A percentile compares a stretch with the other conserved stretches of the same genome.
Evolutionary conservation across 768 basidiomycete species (phyloP).

Genomic region (Pholiota conissans): DNA sequence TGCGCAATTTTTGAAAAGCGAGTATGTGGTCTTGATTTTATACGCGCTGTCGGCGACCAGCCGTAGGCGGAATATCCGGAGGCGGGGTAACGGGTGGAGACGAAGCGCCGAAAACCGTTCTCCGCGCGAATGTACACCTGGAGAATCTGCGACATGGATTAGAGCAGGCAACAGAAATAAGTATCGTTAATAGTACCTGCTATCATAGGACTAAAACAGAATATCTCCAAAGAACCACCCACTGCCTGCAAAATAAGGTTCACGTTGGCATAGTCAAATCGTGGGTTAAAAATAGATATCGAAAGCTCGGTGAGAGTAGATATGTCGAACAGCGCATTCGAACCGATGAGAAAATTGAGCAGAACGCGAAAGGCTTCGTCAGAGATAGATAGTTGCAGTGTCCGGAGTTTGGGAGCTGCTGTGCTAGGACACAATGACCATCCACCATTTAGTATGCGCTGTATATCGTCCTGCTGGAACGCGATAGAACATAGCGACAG

Average conservation of each 20-base stretch:
- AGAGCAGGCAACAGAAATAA: background rate
- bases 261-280: background rate
- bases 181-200: background rate
- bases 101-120: background rate
- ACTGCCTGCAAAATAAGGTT: background rate
- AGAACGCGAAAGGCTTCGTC: background rate
- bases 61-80: background rate
- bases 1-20: background rate
- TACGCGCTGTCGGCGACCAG: background rate
- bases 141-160: background rate
- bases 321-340: background rate
- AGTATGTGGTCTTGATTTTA: background rate
- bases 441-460: background rate
- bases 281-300: constrained; percentile 5
- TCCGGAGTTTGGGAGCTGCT: background rate
- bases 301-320: background rate
- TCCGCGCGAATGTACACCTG: background rate
- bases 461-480: background rate
- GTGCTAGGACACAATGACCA: background rate
- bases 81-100: background rate
- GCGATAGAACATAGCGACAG: constrained; percentile 1
- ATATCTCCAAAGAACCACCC: background rate
- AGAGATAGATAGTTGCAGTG: constrained; percentile 1
- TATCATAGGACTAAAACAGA: constrained; percentile 3
- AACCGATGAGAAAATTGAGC: background rate